Evolutionary conservation across 139 green algal genomes (phyloP), one percentile per base, ranked within the genome.

Genomic region (Haematococcus lacustris): DNA sequence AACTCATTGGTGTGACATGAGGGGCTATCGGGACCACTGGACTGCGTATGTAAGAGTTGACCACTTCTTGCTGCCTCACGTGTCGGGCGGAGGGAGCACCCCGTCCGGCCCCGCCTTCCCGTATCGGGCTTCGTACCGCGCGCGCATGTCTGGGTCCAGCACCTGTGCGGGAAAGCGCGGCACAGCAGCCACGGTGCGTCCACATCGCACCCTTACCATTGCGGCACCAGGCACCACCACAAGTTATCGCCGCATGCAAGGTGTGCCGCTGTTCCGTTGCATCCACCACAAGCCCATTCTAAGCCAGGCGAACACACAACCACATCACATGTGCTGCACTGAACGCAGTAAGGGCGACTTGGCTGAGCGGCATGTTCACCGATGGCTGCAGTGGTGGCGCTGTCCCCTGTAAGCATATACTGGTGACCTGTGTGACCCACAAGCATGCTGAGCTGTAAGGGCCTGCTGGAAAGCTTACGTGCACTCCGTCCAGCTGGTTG

Each of bases 401-500:
- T 64, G 57, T 64, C 57, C 13, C 9, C 26, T 64, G 57, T 9
- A 26, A 64, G 9, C 4, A 26, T 35, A 32, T 32, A 9, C 17
- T 32, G 4, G 4, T 7, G 4, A 33, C 9, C 21, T 64, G 57
- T 35, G 32, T 13, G 32, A 35, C 4, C 57, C 13, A 32, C 57
- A 33, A 30, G 4, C 9, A 7, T 32, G 25, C 57, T 35, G n/a
- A 25, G 17, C 13, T 35, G 57, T 26, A 25, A 13, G 21, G 32
- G 32, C 32, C 25, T 30, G 5, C 32, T 25, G 13, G 60, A 30
- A 39, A 26, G 2, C 63, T 34, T 37, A 69, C 63, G 37, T 69
- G 32, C 30, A 77, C 71, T 35, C 64, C 79, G 17, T 78, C 40
- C 40, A 95, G 80, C 84, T 95, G 90, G 72, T 95, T 95, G 37